These are phyloP conservation scores for Fusarium tanahbumbuense DNA, from an alignment of 2,329 filamentous ascomycete genomes.

Conservation along the genomic window DNA sequence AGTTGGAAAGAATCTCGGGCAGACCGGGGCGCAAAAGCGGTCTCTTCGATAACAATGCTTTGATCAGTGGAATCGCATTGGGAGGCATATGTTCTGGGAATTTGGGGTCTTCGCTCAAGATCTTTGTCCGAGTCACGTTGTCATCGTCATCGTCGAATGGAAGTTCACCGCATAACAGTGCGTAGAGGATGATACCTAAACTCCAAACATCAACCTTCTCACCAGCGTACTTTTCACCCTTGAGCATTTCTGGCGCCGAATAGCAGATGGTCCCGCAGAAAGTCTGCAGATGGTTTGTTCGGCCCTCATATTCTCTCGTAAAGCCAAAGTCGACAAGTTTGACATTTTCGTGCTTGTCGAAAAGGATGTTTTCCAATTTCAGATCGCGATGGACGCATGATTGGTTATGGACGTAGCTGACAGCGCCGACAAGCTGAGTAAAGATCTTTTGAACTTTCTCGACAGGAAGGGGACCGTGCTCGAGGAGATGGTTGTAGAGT, in stretches of 20 bases:
- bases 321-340: slow-evolving; percentile 99
- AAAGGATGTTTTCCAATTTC: slow-evolving; percentile 89
- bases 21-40: slow-evolving; percentile 84
- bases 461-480: slow-evolving; percentile 84
- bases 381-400: slow-evolving; percentile 96
- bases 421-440: slow-evolving; percentile 92
- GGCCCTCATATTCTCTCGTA: slow-evolving; percentile 95
- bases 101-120: slow-evolving; percentile 85
- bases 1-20: slow-evolving; percentile 86
- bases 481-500: slow-evolving; percentile 93
- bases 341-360: slow-evolving; percentile 97
- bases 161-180: slow-evolving; percentile 83
- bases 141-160: slow-evolving; percentile 98
- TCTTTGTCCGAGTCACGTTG: slow-evolving; percentile 83
- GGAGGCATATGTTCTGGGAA: slow-evolving; percentile 84
- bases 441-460: slow-evolving; percentile 96
- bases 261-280: slow-evolving; percentile 99
- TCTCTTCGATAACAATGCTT: slow-evolving; percentile 86
- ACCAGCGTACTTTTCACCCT: slow-evolving; percentile 96
- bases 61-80: slow-evolving; percentile 82
- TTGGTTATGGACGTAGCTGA: slow-evolving; percentile 93
- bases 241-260: slow-evolving; percentile 97
- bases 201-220: slow-evolving; percentile 99
- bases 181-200: slow-evolving; percentile 85
- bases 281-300: slow-evolving; percentile 93